Base-by-base conservation (phyloP, 2,329 filamentous ascomycete species). In the Alternaria arbusti region DNA sequence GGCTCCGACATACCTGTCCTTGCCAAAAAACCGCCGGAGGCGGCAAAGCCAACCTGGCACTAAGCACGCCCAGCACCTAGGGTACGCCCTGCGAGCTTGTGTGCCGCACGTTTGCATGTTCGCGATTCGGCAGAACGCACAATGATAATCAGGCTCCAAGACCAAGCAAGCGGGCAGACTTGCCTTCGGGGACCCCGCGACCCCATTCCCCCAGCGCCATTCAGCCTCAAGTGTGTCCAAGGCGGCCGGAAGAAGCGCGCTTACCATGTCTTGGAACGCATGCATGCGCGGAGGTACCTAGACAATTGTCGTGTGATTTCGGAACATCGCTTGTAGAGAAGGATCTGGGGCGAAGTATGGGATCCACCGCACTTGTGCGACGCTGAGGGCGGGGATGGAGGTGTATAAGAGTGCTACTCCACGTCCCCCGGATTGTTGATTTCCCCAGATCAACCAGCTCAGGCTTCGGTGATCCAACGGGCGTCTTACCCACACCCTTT, bases 401-500 rank as follows among this genome's bases (percentile, higher is more conserved):
- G 56, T 70, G 59, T 70, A 73, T 74, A 73, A 72, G 59, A 74
- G 65, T 54, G 59, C 25, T 45, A 57, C 43, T 60, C 55, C 54
- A 62, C 55, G 55, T 66, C 70, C 68, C 68, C 68, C 63, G 57
- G 68, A 59, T 70, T 73, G 22, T 55, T 47, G 32, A 40, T 36
- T 72, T 70, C 70, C 64, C 72, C 70, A 74, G 70, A 69, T 70
- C 70, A 71, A 66, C 68, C 66, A 65, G 66, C 57, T 59, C 49
- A n/a, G 65, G 46, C 54, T 60, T 68, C 66, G 66, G 57, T 61
- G 69, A 64, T 71, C 61, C 60, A 68, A 56, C 61, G 59, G 58
- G 55, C 32, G 45, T 70, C 64, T 66, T 63, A 50, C 20, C 57
- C 59, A 58, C 51, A 56, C 44, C 52, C 12, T 65, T 43, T 43